Evolutionary conservation across 2,329 filamentous ascomycete genomes (phyloP), one percentile per base, ranked within the genome.

Genomic region (Fusarium sacchari): DNA sequence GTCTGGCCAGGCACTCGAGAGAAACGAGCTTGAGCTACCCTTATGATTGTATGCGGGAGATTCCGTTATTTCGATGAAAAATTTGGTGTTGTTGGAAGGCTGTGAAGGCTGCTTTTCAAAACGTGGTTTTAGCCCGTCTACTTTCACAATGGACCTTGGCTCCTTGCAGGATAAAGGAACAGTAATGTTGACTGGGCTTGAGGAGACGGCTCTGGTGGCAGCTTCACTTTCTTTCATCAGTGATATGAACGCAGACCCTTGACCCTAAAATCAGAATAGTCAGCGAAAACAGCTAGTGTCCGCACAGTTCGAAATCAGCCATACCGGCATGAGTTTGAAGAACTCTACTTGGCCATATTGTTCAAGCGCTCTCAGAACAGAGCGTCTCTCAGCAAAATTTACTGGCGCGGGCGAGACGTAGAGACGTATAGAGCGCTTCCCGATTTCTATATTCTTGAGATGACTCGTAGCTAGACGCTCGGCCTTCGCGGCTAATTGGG

Each of bases 321-420:
- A 37, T 76, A 73, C 69, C 44, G 77, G 73, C 17, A 72, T 46
- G 43, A 62, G 59, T 80, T 85, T 87, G 78, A 90, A 90, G 40
- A 86, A 81, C 44, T 90, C 86, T 49, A 90, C 83, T 5, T 82
- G 79, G 62, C 85, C 86, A 72, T 86, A 81, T 61, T 83, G 82
- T 79, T 88, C 84, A 28, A 90, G 81, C 34, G 85, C 83, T 47
- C 86, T 85, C 39, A 90, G 80, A 26, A 90, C 83, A 13, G 88
- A 87, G 30, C 88, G 86, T 12, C 88, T 86, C 79, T 90, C 88
- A 36, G 84, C 82, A 72, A 90, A 86, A 52, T 72, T 86, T n/a
- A 81, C 75, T 17, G 89, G 88, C 18, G 84, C 76, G 20, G 88
- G 89, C n/a, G 80, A 78, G 26, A 89, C 88, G 42, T 83, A 84